Conservation (phyloP, 345 rosid genomes). For the Schrenkiella parvula region DNA sequence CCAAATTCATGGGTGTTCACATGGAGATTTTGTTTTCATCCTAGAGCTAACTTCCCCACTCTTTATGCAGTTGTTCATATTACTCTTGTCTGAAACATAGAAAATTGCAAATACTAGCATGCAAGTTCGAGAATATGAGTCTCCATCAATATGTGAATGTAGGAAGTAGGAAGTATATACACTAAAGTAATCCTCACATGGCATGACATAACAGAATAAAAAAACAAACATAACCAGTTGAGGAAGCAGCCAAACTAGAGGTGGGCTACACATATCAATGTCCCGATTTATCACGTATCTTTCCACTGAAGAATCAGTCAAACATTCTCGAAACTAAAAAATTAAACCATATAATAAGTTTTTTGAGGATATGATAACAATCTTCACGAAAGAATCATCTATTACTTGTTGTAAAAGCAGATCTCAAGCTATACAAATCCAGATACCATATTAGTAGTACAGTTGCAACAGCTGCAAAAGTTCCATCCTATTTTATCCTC, state of each 20-base stretch:
- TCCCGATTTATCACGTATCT: constrained; percentile 28
- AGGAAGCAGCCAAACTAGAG: constrained; percentile 32
- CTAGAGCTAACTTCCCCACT: background rate
- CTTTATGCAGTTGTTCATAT: constrained; percentile 1
- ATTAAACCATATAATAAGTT: background rate
- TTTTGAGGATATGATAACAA: background rate
- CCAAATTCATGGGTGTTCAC: constrained; percentile 11
- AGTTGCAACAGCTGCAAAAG: background rate
- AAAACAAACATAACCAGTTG: constrained; percentile 27
- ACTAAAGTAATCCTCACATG: constrained; percentile 20
- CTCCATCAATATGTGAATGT: background rate
- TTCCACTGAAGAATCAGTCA: constrained; percentile 32
- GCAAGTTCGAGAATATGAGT: background rate
- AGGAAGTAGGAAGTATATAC: background rate
- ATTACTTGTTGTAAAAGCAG: background rate
- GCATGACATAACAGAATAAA: constrained; percentile 16
- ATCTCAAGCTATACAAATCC: constrained; percentile 3
- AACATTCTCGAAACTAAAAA: constrained; percentile 24
- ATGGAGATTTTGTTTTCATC: constrained; percentile 16
- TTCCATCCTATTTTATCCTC: background rate
- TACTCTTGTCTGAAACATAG: constrained; percentile 3
- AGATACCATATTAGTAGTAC: background rate
- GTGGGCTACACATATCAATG: constrained; percentile 36
- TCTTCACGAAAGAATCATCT: background rate
- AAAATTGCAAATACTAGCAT: background rate